phyloP scores from a whole-genome alignment of 345 rosid species.

The Hibiscus syriacus region DNA sequence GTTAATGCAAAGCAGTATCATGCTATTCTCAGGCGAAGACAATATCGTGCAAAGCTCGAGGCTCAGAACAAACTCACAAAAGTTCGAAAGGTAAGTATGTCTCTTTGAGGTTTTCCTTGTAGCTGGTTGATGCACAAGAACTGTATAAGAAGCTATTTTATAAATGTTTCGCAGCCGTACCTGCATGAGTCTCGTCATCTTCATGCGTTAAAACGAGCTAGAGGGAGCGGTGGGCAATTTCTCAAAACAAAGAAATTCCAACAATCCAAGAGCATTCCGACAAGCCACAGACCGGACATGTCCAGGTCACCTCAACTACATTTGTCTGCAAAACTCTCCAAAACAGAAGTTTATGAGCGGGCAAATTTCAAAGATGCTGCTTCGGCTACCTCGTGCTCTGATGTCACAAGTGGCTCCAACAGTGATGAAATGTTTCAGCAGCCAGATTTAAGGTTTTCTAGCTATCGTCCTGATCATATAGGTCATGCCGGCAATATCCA shows the following conservation, averaged over 20 bases:
- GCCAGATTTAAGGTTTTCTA: slow-evolving; percentile 46
- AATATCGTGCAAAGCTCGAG: too few relatives aligned
- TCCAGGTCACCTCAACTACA: too few relatives aligned
- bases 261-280: slow-evolving; percentile 26
- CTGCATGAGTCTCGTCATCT: too few relatives aligned
- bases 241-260: slow-evolving; percentile 47
- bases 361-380: slow-evolving; percentile 29
- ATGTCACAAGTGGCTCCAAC: slow-evolving; percentile 36
- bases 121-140: background rate
- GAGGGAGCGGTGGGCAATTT: too few relatives aligned
- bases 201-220: too few relatives aligned
- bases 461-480: slow-evolving; percentile 27
- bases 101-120: background rate
- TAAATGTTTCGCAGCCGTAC: slow-evolving; percentile 48
- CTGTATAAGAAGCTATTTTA: background rate
- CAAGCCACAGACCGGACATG: slow-evolving; percentile 17
- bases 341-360: slow-evolving; percentile 29
- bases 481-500: slow-evolving; percentile 29
- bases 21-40: too few relatives aligned
- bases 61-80: too few relatives aligned
- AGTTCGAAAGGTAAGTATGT: slow-evolving; percentile 57
- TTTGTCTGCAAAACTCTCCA: slow-evolving; percentile 10
- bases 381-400: slow-evolving; percentile 45
- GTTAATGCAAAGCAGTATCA: too few relatives aligned
- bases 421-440: slow-evolving; percentile 39